phyloP scores from a whole-genome alignment of 768 basidiomycete genomes.

The Trametes cingulata region DNA sequence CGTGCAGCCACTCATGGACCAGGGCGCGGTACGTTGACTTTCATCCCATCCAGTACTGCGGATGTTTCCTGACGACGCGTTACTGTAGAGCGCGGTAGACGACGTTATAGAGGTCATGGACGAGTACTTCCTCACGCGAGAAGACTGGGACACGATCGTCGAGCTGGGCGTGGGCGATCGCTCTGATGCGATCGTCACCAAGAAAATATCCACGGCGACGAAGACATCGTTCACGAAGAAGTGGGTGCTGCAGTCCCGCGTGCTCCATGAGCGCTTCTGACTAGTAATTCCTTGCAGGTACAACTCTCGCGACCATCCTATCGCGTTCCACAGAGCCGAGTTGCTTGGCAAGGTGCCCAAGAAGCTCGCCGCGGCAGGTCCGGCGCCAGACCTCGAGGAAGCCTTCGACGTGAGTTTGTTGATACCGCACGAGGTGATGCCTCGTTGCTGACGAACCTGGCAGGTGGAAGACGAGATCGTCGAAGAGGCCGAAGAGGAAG shows the following conservation, averaged over 20 bases:
- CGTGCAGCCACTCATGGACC: constrained; percentile 73
- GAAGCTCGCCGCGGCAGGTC: constrained; percentile 68
- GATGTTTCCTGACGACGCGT: neutral
- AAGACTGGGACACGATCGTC: constrained; percentile 96
- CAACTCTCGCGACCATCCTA: constrained; percentile 86
- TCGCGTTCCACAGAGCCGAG: constrained; percentile 89
- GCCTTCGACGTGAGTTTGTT: constrained; percentile 68
- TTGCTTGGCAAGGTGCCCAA: constrained; percentile 80
- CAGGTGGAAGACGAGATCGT: constrained; percentile 44
- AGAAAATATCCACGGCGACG: constrained; percentile 78
- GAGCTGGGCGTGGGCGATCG: constrained; percentile 88
- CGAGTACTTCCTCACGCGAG: constrained; percentile 88
- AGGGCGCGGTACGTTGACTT: constrained; percentile 63
- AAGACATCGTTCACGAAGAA: constrained; percentile 86
- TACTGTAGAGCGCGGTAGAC: constrained; percentile 67
- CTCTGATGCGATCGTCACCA: constrained; percentile 72
- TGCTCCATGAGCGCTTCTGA: neutral
- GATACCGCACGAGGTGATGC: neutral
- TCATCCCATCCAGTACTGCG: neutral
- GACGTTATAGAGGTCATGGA: constrained; percentile 90
- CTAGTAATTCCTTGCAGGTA: constrained; percentile 54
- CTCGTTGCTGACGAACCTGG: neutral
- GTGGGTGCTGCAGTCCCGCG: no score
- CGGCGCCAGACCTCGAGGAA: constrained; percentile 90
- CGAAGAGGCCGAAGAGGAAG: constrained; percentile 39